These are phyloP conservation scores for Phytophthora crassamura DNA, from an alignment of 352 stramenopile species.

Conservation along the genomic window DNA sequence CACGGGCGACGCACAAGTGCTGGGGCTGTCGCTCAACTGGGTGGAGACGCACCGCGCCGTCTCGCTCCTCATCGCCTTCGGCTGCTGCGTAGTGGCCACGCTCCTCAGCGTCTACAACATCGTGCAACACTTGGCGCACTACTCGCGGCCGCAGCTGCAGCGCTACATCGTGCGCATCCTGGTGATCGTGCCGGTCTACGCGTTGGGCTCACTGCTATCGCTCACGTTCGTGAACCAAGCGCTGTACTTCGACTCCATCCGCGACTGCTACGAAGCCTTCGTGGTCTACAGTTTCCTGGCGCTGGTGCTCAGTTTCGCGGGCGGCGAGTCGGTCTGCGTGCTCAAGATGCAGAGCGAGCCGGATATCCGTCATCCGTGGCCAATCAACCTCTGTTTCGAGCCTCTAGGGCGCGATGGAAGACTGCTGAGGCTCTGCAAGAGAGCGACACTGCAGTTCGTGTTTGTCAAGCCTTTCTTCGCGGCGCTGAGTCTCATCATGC, in stretches of 20 bases:
- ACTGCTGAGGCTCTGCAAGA: conserved; percentile 89
- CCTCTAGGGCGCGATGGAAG: conserved; percentile 83
- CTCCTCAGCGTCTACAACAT: conserved; percentile 87
- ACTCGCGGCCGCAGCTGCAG: conserved; percentile 82
- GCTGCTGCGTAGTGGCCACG: conserved; percentile 61
- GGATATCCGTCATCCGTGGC: conserved; percentile 84
- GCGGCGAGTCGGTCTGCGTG: conserved; percentile 89
- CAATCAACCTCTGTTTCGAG: conserved; percentile 74
- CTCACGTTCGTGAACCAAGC: conserved; percentile 83
- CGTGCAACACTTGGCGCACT: conserved; percentile 86
- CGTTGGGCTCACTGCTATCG: conserved; percentile 81
- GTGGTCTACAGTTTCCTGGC: conserved; percentile 94
- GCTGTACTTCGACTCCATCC: conserved; percentile 88
- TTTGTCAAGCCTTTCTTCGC: conserved; percentile 92
- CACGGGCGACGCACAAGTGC: conserved; percentile 63
- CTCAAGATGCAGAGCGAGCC: conserved; percentile 88
- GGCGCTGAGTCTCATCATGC: conserved; percentile 84
- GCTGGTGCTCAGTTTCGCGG: conserved; percentile 89
- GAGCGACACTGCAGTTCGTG: conserved; percentile 93
- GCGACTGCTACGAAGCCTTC: conserved; percentile 94
- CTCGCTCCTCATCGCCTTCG: conserved; percentile 64
- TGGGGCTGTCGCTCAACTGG: conserved; percentile 72
- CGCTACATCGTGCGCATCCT: conserved; percentile 92
- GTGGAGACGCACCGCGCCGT: conserved; percentile 71
- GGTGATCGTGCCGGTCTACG: conserved; percentile 89